Base-by-base conservation (phyloP, 2,329 filamentous ascomycete species). In the Colletotrichum higginsianum region DNA sequence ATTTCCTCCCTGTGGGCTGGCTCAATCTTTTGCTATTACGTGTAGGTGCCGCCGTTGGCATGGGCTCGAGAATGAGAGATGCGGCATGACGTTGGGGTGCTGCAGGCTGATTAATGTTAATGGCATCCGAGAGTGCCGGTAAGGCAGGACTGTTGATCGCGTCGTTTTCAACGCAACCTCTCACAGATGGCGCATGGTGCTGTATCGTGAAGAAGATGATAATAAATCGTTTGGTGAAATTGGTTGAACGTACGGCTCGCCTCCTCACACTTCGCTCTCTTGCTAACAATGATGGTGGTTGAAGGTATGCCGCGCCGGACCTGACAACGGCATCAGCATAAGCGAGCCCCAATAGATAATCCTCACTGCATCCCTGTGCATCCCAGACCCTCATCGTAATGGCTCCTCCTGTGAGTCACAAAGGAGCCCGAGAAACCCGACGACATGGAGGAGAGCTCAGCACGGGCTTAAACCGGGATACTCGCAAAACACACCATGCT, bases 1-100 rank as follows among this genome's bases (percentile, higher is more conserved):
- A 2, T 35, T 35, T 35, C 30, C 30, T 35, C 9, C 2, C 9
- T 35, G 30, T 35, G 49, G 49, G 47, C 40, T 15, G 40, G 40
- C 47, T 42, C 5, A 55, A 40, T 67, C 8, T 42, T 67, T 55
- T 64, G 30, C 50, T 44, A 38, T 38, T 55, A 8, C 44, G 38
- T 60, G 21, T 46, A 30, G 6, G 3, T 30, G 30, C 30, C 30
- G 30, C 30, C 38, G 16, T 53, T 49, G 13, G 15, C 46, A 53
- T 47, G 47, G 47, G 18, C 35, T 52, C 23, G 55, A 35, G 38
- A 38, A 60, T 47, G 35, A 38, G 23, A n/a, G 26, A 16, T 46
- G 15, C 21, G 55, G 4, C 12, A 38, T 35, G 47, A 15, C 15
- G 3, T 15, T 30, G 16, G 35, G 30, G 5, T 18, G 18, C 18